phyloP scores from a whole-genome alignment of 2,329 filamentous ascomycete species.

The Ascocoryne sarcoides region DNA sequence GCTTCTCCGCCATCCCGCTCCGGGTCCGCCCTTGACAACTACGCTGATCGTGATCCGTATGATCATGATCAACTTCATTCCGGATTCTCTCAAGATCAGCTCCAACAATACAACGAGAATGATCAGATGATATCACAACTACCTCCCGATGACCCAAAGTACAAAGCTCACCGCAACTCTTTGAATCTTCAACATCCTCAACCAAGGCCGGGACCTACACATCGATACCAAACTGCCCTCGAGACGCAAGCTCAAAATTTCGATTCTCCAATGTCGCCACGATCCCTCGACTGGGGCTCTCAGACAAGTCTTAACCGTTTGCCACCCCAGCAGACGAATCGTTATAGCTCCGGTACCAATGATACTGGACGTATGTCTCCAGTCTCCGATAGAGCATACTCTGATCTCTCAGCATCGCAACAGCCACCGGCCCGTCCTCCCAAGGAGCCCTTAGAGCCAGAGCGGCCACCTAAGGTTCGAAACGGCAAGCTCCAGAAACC shows the following conservation, averaged over 20 bases:
- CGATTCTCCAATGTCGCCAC: constrained; percentile 48
- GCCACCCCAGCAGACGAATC: constrained; percentile 43
- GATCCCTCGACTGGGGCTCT: constrained; percentile 55
- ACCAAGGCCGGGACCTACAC: constrained; percentile 63
- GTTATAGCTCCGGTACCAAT: constrained; percentile 31
- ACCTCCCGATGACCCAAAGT: constrained; percentile 59
- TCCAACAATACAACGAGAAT: constrained; percentile 21
- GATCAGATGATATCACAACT: constrained; percentile 21
- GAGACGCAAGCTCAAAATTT: constrained; percentile 66
- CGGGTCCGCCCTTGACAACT: constrained; percentile 63
- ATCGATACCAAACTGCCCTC: constrained; percentile 64
- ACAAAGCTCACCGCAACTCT: constrained; percentile 73
- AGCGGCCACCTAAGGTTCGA: constrained; percentile 39
- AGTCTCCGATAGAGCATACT: constrained; percentile 26
- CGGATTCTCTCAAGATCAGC: constrained; percentile 46
- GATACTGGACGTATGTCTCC: constrained; percentile 19
- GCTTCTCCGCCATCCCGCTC: constrained; percentile 56
- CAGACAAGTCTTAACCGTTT: constrained; percentile 46
- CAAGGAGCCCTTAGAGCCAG: constrained; percentile 49
- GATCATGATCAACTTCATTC: constrained; percentile 52
- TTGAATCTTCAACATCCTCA: constrained; percentile 74
- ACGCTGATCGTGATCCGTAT: constrained; percentile 49
- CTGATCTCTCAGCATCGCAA: constrained; percentile 22
- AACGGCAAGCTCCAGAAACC: constrained; percentile 44
- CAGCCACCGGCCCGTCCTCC: constrained; percentile 49